Percentiles rank a stretch among this genome's conserved stretches.
These are phyloP conservation scores for Physcomitrellopsis africana DNA, from an alignment of 225 moss, liverwort and hornwort genomes.

Conservation along the genomic window DNA sequence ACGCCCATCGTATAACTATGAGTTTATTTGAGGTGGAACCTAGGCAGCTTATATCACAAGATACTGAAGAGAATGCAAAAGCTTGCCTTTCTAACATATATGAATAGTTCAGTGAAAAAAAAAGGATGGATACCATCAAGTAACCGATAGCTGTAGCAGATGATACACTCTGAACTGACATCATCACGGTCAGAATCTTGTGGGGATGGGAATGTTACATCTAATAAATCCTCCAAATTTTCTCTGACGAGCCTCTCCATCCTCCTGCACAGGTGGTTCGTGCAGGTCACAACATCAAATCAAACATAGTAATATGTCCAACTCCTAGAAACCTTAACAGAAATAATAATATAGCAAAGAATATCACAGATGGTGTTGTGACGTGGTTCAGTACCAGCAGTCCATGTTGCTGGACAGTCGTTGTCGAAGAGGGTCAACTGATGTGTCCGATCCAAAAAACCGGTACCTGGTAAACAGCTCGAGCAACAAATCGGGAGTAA, in stretches of 20 bases:
- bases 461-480: slow-evolving; percentile 59
- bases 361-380: neutral
- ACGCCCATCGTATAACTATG: neutral
- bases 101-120: neutral
- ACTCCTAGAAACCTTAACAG: neutral
- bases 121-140: slow-evolving; percentile 57
- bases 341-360: neutral
- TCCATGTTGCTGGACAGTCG: slow-evolving; percentile 58
- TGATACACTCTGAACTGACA: slow-evolving; percentile 80
- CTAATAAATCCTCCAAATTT: slow-evolving; percentile 72
- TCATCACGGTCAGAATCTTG: slow-evolving; percentile 73
- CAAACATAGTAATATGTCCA: neutral
- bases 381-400: slow-evolving; percentile 51
- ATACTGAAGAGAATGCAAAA: neutral
- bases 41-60: neutral
- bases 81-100: neutral
- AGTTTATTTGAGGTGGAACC: slow-evolving; percentile 4
- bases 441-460: slow-evolving; percentile 79
- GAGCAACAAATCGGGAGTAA: slow-evolving; percentile 26
- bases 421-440: slow-evolving; percentile 64
- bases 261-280: slow-evolving; percentile 49
- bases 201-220: slow-evolving; percentile 70
- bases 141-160: slow-evolving; percentile 87
- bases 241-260: slow-evolving; percentile 64
- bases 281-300: slow-evolving; percentile 1